phyloP scores from a whole-genome alignment of 345 rosid species.

The Schrenkiella parvula region DNA sequence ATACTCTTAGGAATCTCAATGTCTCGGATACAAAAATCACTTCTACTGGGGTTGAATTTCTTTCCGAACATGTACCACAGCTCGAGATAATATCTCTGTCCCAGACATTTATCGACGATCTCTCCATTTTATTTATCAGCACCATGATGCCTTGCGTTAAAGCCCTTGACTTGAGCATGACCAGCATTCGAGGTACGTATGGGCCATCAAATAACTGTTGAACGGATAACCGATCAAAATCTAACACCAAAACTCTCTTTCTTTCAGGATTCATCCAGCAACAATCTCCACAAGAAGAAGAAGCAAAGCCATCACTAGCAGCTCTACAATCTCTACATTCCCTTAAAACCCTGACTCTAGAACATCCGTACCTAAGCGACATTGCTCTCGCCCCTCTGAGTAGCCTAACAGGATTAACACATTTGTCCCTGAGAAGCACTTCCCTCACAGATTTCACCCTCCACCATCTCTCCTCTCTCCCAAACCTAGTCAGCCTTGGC shows the following conservation, averaged over 20 bases:
- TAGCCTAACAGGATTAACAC: slow-evolving; percentile 44
- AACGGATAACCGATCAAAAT: background rate
- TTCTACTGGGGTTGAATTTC: slow-evolving; percentile 51
- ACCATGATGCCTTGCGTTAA: slow-evolving; percentile 51
- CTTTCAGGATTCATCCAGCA: slow-evolving; percentile 53
- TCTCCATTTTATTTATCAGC: slow-evolving; percentile 51
- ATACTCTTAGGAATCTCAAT: slow-evolving; percentile 54
- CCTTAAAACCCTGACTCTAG: slow-evolving; percentile 65
- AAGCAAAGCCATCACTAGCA: slow-evolving; percentile 38
- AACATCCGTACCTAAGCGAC: slow-evolving; percentile 61
- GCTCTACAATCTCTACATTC: slow-evolving; percentile 45
- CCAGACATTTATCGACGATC: slow-evolving; percentile 53
- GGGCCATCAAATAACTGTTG: background rate
- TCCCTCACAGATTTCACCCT: slow-evolving; percentile 69
- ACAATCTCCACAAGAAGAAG: slow-evolving; percentile 33
- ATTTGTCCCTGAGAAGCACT: slow-evolving; percentile 52
- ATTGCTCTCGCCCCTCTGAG: slow-evolving; percentile 48
- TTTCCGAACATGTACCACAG: slow-evolving; percentile 61
- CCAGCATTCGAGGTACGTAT: slow-evolving; percentile 58
- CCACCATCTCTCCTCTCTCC: slow-evolving; percentile 51
- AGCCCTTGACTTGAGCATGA: slow-evolving; percentile 68
- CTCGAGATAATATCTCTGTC: slow-evolving; percentile 67
- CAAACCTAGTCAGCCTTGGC: slow-evolving; percentile 48
- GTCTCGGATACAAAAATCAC: slow-evolving; percentile 68
- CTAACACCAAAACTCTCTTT: background rate